A percentile compares a stretch with the other conserved stretches of the same genome.
Conservation (phyloP, 225 moss, liverwort and hornwort species). For the Thuidium tamariscinum region DNA sequence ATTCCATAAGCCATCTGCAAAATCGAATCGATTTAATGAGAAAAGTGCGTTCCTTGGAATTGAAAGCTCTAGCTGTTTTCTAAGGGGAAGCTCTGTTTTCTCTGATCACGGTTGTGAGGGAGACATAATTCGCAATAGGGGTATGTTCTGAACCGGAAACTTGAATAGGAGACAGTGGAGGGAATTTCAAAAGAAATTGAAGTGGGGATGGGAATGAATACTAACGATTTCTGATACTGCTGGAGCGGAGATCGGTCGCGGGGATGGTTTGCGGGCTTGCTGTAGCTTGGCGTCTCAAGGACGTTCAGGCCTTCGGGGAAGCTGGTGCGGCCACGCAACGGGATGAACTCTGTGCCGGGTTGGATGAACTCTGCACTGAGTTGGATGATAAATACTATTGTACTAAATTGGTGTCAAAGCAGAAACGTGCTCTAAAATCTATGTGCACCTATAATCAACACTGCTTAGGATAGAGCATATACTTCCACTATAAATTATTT, state of each 20-base stretch:
- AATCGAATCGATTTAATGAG: not conserved
- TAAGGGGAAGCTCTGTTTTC: not conserved
- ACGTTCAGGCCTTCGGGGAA: not conserved
- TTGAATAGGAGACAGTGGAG: not conserved
- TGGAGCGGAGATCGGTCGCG: not conserved
- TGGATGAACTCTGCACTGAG: not conserved
- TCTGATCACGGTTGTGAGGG: too few species aligned
- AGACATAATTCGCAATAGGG: not conserved
- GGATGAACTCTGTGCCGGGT: not conserved
- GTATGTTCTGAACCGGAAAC: not conserved
- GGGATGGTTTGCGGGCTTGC: not conserved
- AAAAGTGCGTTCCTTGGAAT: not conserved
- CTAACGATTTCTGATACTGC: not conserved
- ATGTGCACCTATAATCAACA: not conserved
- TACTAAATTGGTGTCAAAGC: not conserved
- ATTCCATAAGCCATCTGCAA: constrained; percentile 9
- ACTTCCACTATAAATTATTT: not conserved
- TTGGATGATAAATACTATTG: not conserved
- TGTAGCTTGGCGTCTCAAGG: not conserved
- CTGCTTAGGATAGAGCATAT: not conserved
- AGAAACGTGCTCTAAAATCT: not conserved
- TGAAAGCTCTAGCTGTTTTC: not conserved
- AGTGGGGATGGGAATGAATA: not conserved
- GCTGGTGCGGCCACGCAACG: not conserved
- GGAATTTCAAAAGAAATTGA: not conserved